Evolutionary conservation across 257 asterid species (phyloP), one percentile per base, ranked within the genome.

Genomic region (Solanum stenotomum): DNA sequence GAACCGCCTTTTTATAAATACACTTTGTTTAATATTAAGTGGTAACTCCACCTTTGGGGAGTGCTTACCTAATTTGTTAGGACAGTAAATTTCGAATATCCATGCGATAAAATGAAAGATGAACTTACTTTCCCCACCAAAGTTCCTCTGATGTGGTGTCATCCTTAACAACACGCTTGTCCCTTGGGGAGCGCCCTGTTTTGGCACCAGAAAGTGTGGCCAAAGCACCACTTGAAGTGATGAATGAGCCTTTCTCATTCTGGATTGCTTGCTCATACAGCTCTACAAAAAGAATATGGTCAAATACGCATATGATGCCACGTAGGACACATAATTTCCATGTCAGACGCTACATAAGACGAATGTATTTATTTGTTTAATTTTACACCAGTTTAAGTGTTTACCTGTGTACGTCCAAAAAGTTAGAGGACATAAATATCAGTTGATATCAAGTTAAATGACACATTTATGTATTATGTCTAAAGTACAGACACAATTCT

Each of bases 71-170:
- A 33, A 18, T 33, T 10, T 4, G 14, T 72, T 18, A 18, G 49
- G 23, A n/a, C 6, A 38, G 4, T 77, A 42, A 77, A 15, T 6
- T 77, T 40, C 1, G 14, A n/a, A 77, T 77, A 15, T 3, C 2
- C 3, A n/a, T 77, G 13, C n/a, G 8, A 23, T 77, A 38, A 40
- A 76, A 77, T 5, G 1, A 77, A 40, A 42, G 25, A 40, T 42
- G 84, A 31, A 88, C 99, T 93, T 87, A 96, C 99, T 96, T 96
- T 88, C 99, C 99, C 99, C 98, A 96, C 99, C 99, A 96, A 89
- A 96, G 98, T 70, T 95, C 97, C 8, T 91, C 89, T 2, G 98
- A 8, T 25, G 85, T 94, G 63, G 93, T 92, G 76, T 94, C 99
- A 84, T 96, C 99, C 81, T 89, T 95, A 15, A 96, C 99, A 9